Evolutionary conservation across 208 protist species (phyloP).

Genomic region (Acanthamoeba royreba): DNA sequence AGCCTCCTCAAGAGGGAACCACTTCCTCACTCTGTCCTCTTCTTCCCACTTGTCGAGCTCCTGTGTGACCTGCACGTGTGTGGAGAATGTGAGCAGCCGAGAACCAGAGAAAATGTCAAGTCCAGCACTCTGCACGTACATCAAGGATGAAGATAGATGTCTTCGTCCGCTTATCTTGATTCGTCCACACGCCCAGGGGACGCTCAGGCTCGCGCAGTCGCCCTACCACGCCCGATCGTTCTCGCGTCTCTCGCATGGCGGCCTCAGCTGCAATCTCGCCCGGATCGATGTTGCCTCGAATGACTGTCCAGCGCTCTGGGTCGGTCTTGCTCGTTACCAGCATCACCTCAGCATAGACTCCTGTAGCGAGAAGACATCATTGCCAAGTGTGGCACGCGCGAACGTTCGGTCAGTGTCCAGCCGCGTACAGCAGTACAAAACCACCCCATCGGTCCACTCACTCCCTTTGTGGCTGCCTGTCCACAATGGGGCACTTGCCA

Average conservation of each 20-base stretch:
- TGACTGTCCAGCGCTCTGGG: not conserved
- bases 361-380: not conserved
- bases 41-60: conserved; percentile 4
- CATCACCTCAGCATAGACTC: not conserved
- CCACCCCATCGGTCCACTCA: too few species aligned
- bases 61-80: not conserved
- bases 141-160: conserved; percentile 28
- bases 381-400: not conserved
- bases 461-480: too few species aligned
- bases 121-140: not conserved
- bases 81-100: not conserved
- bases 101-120: not conserved
- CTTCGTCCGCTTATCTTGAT: conserved; percentile 16
- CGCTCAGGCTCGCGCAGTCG: conserved; percentile 25
- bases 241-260: not conserved
- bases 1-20: conserved; percentile 1
- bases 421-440: not conserved
- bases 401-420: not conserved
- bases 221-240: not conserved
- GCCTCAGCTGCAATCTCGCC: conserved; percentile 33
- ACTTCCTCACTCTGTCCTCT: not conserved
- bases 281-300: not conserved
- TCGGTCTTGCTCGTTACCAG: not conserved
- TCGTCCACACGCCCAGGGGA: not conserved
- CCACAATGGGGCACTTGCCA: not conserved